phyloP scores from a whole-genome alignment of 352 stramenopile species.

The Peronospora tabacina region DNA sequence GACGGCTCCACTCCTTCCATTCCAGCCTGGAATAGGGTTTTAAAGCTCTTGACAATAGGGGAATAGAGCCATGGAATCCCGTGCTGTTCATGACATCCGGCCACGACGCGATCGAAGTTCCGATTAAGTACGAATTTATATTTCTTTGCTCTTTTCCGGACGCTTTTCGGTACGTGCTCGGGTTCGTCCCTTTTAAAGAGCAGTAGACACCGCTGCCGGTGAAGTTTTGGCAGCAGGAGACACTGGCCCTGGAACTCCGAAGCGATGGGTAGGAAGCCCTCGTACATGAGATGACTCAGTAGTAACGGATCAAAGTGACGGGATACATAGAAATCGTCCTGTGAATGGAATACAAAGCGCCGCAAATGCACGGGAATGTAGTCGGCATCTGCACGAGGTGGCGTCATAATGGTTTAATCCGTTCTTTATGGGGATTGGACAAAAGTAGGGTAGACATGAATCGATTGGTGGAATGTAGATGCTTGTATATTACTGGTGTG shows the following conservation, averaged over 20 bases:
- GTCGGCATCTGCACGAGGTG: conserved; percentile 44
- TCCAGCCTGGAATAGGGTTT: conserved; percentile 48
- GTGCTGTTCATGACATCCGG: conserved; percentile 89
- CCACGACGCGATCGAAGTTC: conserved; percentile 83
- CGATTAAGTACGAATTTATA: conserved; percentile 86
- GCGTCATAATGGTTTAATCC: not conserved
- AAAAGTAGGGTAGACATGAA: not conserved
- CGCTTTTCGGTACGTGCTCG: conserved; percentile 84
- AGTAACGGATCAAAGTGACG: conserved; percentile 84
- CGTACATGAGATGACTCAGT: conserved; percentile 87
- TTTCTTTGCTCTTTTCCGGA: conserved; percentile 85
- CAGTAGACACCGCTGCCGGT: conserved; percentile 85
- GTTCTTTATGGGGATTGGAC: not conserved
- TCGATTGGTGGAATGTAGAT: not conserved
- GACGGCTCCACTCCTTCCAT: conserved; percentile 57
- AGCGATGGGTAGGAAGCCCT: conserved; percentile 93
- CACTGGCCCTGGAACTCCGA: conserved; percentile 60
- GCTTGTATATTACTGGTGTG: too few species aligned
- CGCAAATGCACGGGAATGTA: conserved; percentile 85
- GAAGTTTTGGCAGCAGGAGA: conserved; percentile 86
- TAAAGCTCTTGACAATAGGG: conserved; percentile 82
- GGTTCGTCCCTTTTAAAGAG: conserved; percentile 32
- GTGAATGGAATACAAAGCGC: conserved; percentile 84
- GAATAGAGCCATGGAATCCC: conserved; percentile 90
- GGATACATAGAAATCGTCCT: conserved; percentile 91